Evolutionary conservation across 169 alveolate genomes (phyloP).

Genomic region (Cryptosporidium ryanae): DNA sequence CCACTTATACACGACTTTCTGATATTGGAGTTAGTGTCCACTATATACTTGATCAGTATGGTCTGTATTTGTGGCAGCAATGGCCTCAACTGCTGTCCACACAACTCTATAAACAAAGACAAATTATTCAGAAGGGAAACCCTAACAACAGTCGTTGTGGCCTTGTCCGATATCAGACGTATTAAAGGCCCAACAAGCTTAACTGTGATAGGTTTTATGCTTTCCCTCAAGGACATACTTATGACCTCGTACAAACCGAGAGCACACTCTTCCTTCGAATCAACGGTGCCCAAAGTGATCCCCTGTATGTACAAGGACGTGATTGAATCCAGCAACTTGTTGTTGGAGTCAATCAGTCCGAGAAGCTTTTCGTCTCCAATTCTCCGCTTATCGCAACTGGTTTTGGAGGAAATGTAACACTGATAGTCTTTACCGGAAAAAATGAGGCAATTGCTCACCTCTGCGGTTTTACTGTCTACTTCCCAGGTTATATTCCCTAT

Average conservation of each 20-base stretch:
- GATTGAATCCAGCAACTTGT: slow-evolving; percentile 33
- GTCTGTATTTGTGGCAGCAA: slow-evolving; percentile 84
- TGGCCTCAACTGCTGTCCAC: slow-evolving; percentile 78
- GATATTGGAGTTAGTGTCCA: slow-evolving; percentile 73
- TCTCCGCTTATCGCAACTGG: too few relatives aligned
- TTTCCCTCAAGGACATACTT: slow-evolving; percentile 39
- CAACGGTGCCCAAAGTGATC: slow-evolving; percentile 33
- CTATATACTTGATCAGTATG: slow-evolving; percentile 78
- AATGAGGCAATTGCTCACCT: not conserved
- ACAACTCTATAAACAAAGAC: slow-evolving; percentile 76
- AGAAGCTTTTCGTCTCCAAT: not conserved
- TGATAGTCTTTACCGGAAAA: not conserved
- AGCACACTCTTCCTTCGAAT: slow-evolving; percentile 74
- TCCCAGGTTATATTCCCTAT: slow-evolving; percentile 29
- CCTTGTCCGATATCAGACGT: slow-evolving; percentile 78
- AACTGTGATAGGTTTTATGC: slow-evolving; percentile 77
- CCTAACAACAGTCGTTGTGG: slow-evolving; percentile 76
- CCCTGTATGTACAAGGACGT: slow-evolving; percentile 70
- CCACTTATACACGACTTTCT: slow-evolving; percentile 61
- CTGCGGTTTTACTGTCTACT: not conserved
- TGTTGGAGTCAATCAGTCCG: not conserved
- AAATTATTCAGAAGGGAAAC: slow-evolving; percentile 78
- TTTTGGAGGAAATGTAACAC: too few relatives aligned
- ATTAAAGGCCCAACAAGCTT: slow-evolving; percentile 82
- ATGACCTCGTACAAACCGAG: slow-evolving; percentile 71